These are phyloP conservation scores for Lagerstroemia speciosa DNA, from an alignment of 345 rosid genomes.

Conservation along the genomic window DNA sequence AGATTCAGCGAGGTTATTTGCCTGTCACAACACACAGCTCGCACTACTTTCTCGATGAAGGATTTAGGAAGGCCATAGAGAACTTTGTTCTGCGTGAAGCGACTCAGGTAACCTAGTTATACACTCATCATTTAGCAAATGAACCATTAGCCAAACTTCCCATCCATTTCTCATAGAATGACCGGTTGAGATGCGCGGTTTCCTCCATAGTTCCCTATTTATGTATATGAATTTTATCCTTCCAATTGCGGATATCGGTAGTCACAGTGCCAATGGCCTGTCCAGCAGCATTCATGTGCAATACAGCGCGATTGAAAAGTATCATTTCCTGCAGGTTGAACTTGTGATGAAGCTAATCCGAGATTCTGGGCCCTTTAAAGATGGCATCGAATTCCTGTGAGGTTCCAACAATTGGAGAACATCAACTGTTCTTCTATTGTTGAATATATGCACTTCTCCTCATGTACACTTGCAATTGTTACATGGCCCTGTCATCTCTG, in stretches of 20 bases:
- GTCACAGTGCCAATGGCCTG: background rate
- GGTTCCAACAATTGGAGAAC: background rate
- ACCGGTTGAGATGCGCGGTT: background rate
- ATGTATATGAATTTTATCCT: background rate
- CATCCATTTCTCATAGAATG: background rate
- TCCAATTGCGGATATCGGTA: background rate
- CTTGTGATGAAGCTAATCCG: slow-evolving; percentile 57
- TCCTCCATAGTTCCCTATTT: background rate
- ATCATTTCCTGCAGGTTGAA: slow-evolving; percentile 40
- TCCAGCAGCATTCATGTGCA: too few relatives aligned
- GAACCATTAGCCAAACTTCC: background rate
- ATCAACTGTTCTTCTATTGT: background rate
- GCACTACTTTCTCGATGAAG: slow-evolving; percentile 67
- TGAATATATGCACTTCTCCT: background rate
- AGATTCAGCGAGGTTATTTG: slow-evolving; percentile 84
- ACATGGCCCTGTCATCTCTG: background rate
- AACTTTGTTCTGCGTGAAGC: slow-evolving; percentile 62
- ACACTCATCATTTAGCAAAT: background rate
- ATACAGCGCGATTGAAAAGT: background rate
- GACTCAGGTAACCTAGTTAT: slow-evolving; percentile 42
- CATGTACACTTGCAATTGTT: background rate
- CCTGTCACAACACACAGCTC: slow-evolving; percentile 86
- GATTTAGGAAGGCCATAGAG: slow-evolving; percentile 57
- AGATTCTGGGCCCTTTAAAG: slow-evolving; percentile 84
- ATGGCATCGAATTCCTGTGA: slow-evolving; percentile 22